Conservation (phyloP, 345 rosid species). For the Bruguiera sexangula region DNA sequence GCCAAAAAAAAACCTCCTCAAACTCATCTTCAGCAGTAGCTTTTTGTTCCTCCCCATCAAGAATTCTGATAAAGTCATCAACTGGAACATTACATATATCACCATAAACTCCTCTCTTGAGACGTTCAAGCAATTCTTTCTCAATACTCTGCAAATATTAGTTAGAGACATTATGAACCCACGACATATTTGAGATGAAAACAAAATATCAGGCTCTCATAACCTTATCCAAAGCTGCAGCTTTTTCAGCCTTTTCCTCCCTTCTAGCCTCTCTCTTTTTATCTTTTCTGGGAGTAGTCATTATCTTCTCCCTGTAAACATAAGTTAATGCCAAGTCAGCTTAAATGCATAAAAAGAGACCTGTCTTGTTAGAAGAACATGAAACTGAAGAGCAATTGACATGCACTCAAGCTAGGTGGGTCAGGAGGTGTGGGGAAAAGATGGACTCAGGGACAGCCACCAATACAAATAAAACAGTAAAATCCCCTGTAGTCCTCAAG, state of each 20-base stretch:
- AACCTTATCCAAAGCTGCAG: constrained; percentile 86
- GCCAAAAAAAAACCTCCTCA: constrained; percentile 34
- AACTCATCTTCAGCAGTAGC: constrained; percentile 35
- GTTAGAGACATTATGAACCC: neutral
- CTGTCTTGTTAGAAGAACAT: neutral
- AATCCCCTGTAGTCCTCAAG: too few species aligned
- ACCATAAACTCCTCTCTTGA: constrained; percentile 60
- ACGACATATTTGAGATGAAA: neutral
- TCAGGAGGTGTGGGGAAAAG: too few species aligned
- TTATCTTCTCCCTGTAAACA: constrained; percentile 57
- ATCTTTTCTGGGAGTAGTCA: constrained; percentile 65
- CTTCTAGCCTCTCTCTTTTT: constrained; percentile 68
- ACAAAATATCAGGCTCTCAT: neutral
- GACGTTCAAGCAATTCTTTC: constrained; percentile 76
- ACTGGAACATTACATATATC: constrained; percentile 69
- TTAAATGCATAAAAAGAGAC: neutral
- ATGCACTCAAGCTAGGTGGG: too few species aligned
- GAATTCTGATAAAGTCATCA: constrained; percentile 38
- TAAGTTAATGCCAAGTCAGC: neutral
- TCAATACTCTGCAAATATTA: constrained; percentile 60
- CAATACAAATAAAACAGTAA: too few species aligned
- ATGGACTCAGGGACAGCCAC: too few species aligned
- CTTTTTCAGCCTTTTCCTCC: constrained; percentile 79
- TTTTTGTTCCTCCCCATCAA: constrained; percentile 41
- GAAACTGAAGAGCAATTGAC: too few species aligned